These are phyloP conservation scores for Fusarium poae DNA, from an alignment of 2,329 filamentous ascomycete species.

Conservation along the genomic window DNA sequence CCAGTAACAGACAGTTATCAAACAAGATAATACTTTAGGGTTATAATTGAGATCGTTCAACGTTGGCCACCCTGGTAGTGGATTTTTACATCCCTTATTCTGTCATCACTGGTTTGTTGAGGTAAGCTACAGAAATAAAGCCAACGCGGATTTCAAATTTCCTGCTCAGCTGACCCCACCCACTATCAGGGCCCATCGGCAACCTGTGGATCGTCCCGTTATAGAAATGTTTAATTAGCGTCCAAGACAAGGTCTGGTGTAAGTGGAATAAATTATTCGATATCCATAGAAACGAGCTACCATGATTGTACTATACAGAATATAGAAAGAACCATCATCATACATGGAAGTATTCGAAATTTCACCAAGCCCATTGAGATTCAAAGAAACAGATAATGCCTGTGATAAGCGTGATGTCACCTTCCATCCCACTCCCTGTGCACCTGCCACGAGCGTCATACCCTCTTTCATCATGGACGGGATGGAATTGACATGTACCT, in stretches of 20 bases:
- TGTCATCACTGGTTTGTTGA: not conserved
- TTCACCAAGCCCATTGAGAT: not conserved
- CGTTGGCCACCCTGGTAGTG: too few relatives aligned
- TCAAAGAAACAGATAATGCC: not conserved
- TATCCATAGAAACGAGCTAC: not conserved
- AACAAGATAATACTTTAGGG: not conserved
- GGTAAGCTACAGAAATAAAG: slow-evolving; percentile 13
- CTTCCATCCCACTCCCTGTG: not conserved
- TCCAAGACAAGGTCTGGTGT: slow-evolving; percentile 3
- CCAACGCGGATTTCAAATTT: not conserved
- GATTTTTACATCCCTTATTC: slow-evolving; percentile 12
- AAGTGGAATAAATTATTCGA: slow-evolving; percentile 1
- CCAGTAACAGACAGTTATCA: too few relatives aligned
- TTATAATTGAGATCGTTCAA: not conserved
- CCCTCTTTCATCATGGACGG: slow-evolving; percentile 2
- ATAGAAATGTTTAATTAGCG: slow-evolving; percentile 21
- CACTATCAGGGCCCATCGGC: slow-evolving; percentile 6
- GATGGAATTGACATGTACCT: slow-evolving; percentile 22
- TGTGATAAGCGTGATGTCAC: slow-evolving; percentile 38
- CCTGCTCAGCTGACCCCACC: slow-evolving; percentile 7
- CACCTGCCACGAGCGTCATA: slow-evolving; percentile 23
- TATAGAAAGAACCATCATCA: not conserved
- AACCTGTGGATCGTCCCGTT: slow-evolving; percentile 30
- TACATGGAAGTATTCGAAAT: not conserved
- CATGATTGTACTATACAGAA: not conserved